Percentiles rank a stretch among this genome's conserved stretches.
These are phyloP conservation scores for Backusella morwellensis DNA, from an alignment of 192 early-diverging fungal species.

Conservation along the genomic window DNA sequence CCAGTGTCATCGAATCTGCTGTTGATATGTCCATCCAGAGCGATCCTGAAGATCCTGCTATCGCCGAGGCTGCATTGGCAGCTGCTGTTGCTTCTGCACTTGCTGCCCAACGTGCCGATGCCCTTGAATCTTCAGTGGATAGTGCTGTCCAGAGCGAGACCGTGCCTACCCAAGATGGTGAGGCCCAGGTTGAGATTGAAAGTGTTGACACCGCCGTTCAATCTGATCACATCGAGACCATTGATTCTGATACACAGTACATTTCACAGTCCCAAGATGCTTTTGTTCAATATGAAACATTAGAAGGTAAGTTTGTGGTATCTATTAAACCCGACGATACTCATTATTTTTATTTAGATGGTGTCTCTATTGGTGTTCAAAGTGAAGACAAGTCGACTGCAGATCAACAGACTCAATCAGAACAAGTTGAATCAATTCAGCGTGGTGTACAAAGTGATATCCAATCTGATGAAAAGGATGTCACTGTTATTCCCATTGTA, in stretches of 20 bases:
- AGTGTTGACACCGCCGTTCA: not conserved
- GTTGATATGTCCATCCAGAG: not conserved
- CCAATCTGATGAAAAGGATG: not conserved
- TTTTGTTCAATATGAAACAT: not conserved
- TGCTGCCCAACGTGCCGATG: not conserved
- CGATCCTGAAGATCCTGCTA: not conserved
- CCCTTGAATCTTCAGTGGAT: not conserved
- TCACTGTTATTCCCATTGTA: too few relatives aligned
- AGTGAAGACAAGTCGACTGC: not conserved
- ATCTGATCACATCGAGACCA: not conserved
- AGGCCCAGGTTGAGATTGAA: not conserved
- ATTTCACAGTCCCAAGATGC: not conserved
- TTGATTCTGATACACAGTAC: not conserved
- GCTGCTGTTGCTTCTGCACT: not conserved
- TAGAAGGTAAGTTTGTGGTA: not conserved
- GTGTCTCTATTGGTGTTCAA: not conserved
- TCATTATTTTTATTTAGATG: not conserved
- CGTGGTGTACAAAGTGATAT: slow-evolving; percentile 2
- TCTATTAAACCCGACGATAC: not conserved
- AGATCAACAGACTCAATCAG: not conserved
- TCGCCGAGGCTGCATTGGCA: not conserved
- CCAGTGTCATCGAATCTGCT: not conserved
- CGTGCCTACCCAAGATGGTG: not conserved
- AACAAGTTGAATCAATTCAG: not conserved
- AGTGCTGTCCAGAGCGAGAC: not conserved